These are phyloP conservation scores for Apiospora saccharicola DNA, from an alignment of 2,329 filamentous ascomycete genomes.

Conservation along the genomic window DNA sequence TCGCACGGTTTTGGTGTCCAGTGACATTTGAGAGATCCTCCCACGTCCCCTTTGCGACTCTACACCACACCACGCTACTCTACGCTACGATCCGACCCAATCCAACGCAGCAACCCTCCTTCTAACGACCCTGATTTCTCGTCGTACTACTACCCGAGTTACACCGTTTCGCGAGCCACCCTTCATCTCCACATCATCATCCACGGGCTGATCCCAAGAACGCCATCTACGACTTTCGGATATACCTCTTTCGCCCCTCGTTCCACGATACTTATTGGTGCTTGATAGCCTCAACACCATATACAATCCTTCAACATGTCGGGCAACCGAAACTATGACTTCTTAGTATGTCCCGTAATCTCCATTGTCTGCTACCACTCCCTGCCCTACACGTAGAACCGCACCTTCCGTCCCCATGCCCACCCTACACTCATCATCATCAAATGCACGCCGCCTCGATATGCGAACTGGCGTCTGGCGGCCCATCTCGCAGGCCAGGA, in stretches of 20 bases:
- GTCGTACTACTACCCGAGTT: background rate
- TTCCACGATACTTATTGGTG: conserved; percentile 18
- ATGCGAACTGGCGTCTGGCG: conserved; percentile 15
- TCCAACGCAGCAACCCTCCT: background rate
- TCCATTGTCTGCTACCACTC: conserved; percentile 26
- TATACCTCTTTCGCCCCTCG: conserved; percentile 1
- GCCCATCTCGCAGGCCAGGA: conserved; percentile 10
- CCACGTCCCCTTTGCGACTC: conserved; percentile 16
- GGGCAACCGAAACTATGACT: conserved; percentile 98
- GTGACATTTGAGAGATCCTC: conserved; percentile 14
- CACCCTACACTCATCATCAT: conserved; percentile 9
- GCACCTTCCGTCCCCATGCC: conserved; percentile 4
- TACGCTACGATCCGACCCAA: conserved; percentile 16
- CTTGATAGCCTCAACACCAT: conserved; percentile 2
- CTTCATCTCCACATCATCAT: conserved; percentile 18
- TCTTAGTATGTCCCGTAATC: conserved; percentile 74
- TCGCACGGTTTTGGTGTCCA: conserved; percentile 21
- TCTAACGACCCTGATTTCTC: conserved; percentile 9
- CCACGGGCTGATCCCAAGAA: background rate
- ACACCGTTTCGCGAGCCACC: conserved; percentile 17
- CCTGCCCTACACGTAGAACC: conserved; percentile 11
- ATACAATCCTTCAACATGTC: conserved; percentile 70
- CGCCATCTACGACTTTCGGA: conserved; percentile 19
- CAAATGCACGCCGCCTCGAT: conserved; percentile 18
- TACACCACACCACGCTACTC: background rate